These are phyloP conservation scores for Peronospora belbahrii DNA, from an alignment of 352 stramenopile genomes.

Conservation along the genomic window DNA sequence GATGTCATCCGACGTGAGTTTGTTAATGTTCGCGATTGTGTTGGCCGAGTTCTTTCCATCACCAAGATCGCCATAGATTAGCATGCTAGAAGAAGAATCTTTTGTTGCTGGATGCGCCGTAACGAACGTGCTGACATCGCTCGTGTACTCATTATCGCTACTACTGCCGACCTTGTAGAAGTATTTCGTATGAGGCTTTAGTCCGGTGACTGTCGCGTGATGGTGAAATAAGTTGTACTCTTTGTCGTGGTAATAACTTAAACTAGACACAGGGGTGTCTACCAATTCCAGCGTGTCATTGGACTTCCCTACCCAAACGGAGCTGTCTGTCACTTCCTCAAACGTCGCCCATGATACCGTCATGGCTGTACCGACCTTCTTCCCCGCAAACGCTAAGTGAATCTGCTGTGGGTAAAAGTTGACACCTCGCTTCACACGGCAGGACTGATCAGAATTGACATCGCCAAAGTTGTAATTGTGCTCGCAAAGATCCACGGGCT, in stretches of 20 bases:
- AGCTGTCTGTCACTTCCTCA: conserved; percentile 28
- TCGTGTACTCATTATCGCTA: conserved; percentile 18
- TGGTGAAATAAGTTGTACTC: conserved; percentile 40
- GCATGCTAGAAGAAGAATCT: conserved; percentile 33
- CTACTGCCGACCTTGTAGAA: conserved; percentile 42
- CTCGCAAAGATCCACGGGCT: conserved; percentile 11
- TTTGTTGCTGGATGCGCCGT: conserved; percentile 23
- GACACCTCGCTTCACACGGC: conserved; percentile 28
- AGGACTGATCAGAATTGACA: conserved; percentile 37
- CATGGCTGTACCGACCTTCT: conserved; percentile 38
- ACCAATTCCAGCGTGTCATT: conserved; percentile 15
- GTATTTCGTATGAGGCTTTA: conserved; percentile 33
- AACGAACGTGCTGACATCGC: conserved; percentile 25
- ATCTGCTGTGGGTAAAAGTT: conserved; percentile 54
- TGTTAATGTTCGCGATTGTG: conserved; percentile 38
- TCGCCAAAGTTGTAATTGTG: conserved; percentile 35
- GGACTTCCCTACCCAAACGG: conserved; percentile 38
- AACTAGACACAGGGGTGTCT: conserved; percentile 15
- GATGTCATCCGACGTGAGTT: conserved; percentile 23
- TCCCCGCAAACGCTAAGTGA: conserved; percentile 46
- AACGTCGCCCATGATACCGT: conserved; percentile 56
- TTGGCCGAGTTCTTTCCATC: conserved; percentile 29
- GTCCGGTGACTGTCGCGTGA: conserved; percentile 24
- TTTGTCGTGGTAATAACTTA: conserved; percentile 45
- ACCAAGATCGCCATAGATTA: conserved; percentile 52